These are phyloP conservation scores for Kregervanrija fluxuum DNA, from an alignment of 805 yeast species.

Conservation along the genomic window DNA sequence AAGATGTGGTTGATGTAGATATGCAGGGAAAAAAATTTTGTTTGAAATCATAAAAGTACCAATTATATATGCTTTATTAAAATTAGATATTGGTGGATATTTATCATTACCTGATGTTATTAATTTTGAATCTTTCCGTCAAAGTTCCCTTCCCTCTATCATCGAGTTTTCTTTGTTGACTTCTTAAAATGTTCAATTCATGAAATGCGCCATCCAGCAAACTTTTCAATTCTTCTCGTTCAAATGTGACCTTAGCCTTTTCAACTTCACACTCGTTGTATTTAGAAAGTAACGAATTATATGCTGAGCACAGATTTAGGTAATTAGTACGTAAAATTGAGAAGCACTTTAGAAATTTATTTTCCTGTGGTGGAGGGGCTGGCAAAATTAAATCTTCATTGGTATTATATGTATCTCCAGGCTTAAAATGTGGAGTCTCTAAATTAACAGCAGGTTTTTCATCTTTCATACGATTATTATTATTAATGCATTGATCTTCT, in stretches of 20 bases:
- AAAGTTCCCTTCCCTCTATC: conserved; percentile 4
- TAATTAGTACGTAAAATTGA: conserved; percentile 19
- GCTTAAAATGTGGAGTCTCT: neutral
- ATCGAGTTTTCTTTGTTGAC: conserved; percentile 10
- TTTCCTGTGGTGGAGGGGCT: conserved; percentile 7
- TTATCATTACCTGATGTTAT: neutral
- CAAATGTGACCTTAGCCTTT: conserved; percentile 13
- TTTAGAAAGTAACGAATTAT: conserved; percentile 14
- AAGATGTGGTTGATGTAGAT: too few species aligned
- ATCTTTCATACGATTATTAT: neutral
- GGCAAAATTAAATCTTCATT: too few species aligned
- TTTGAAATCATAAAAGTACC: too few species aligned
- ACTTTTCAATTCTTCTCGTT: conserved; percentile 21
- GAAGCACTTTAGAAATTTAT: conserved; percentile 17
- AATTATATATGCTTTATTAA: too few species aligned
- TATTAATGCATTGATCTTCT: neutral
- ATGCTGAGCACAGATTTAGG: conserved; percentile 16
- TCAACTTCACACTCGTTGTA: conserved; percentile 18
- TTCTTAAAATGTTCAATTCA: conserved; percentile 14
- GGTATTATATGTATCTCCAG: too few species aligned
- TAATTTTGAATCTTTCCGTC: neutral
- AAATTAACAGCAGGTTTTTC: neutral
- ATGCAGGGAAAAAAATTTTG: too few species aligned
- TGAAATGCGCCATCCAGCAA: conserved; percentile 18
- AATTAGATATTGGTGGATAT: too few species aligned